Conservation (phyloP, 1,284 basidiomycete genomes). For the Coriolopsis trogii region DNA sequence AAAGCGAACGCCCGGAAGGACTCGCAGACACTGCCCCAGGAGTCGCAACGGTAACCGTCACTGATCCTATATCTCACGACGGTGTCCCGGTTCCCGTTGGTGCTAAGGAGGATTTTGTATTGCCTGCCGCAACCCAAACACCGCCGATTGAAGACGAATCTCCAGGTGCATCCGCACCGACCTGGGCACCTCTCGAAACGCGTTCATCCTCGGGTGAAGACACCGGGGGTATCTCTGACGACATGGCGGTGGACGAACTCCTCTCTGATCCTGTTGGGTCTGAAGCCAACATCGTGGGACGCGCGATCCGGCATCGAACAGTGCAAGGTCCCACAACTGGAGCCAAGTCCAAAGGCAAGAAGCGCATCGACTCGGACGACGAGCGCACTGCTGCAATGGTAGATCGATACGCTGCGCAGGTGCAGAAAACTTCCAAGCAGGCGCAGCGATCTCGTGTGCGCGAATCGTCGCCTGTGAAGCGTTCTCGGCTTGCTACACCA, state of each 20-base stretch:
- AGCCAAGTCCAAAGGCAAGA: background rate
- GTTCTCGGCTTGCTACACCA: background rate
- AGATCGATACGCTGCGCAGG: conserved; percentile 6
- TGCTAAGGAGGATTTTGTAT: too few relatives aligned
- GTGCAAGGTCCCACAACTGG: too few relatives aligned
- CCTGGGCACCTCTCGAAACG: conserved; percentile 9
- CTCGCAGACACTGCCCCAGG: background rate
- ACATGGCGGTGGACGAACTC: conserved; percentile 22
- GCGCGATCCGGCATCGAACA: background rate
- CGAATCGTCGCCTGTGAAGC: background rate
- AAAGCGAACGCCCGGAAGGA: background rate
- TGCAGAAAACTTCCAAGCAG: background rate
- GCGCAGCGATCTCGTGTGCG: background rate
- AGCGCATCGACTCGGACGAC: conserved; percentile 25
- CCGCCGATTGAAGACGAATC: background rate
- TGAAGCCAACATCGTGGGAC: background rate
- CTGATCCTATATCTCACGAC: background rate
- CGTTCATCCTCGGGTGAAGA: conserved; percentile 1
- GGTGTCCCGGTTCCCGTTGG: background rate
- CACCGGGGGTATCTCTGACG: conserved; percentile 12
- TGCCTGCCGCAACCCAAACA: too few relatives aligned
- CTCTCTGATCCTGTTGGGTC: conserved; percentile 12
- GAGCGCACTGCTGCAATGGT: conserved; percentile 23
- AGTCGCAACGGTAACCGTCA: background rate
- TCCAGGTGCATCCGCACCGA: background rate